Base-by-base conservation (phyloP, 1,284 basidiomycete species). In the Hymenochaete sp. region DNA sequence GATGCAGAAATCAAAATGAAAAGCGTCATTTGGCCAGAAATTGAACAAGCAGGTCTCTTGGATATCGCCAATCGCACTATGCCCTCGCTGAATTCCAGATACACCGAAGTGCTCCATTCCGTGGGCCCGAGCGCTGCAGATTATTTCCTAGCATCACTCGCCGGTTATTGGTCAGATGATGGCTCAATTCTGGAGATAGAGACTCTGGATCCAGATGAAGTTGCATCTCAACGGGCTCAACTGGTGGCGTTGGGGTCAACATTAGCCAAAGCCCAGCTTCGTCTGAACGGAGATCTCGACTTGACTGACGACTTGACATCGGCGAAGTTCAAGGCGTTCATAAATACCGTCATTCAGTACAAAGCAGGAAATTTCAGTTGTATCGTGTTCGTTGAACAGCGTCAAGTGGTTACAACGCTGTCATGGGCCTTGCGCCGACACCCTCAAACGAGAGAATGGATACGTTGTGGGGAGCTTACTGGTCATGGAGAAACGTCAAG, bases 331-430 rank as follows among this genome's bases (percentile, higher is more conserved):
- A 65, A 66, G 35, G 65, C 65, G 2, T 68, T 91, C 21, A 67
- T 79, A 13, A 71, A 79, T 22, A 61, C 81, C 38, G 67, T 91
- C 10, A 62, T 71, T n/a, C 64, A 66, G 14, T 71, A 80, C 56
- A 64, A 73, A 28, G 67, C 68, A 22, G 56, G 67, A 1, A 64
- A 67, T 3, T 87, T 90, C 55, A 86, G 87, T 55, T 78, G 76
- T 8, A 90, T 92, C 50, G 68, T 92, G 22, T 93, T 93, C 57
- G 85, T 87, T 7, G 78, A 89, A 52, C 85, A 88, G 57, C 71
- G 88, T 5, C 83, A 88, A 54, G 71, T 84, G 14, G 89, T 86
- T 2, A 65, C 72, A n/a, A 75, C 76, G 38, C 67, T 93, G 5
- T 70, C 82, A 1, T 73, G 67, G 55, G 61, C 89, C 18, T 63